These are phyloP conservation scores for Phytophthora sp. DNA, from an alignment of 352 stramenopile species.

Conservation along the genomic window DNA sequence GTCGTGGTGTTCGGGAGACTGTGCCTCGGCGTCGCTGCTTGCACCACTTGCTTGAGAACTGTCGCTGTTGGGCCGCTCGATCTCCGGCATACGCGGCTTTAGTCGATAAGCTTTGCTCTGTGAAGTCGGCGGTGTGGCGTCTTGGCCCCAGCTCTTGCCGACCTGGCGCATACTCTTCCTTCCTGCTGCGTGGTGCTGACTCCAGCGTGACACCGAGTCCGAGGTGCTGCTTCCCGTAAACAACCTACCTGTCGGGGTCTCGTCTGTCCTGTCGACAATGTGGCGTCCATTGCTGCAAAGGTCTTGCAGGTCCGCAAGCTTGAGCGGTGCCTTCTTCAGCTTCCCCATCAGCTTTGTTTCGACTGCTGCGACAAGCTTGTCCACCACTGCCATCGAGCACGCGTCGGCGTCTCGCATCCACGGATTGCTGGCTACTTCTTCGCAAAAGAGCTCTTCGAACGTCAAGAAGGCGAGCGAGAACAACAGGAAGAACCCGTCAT, in stretches of 20 bases:
- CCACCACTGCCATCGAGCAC: conserved; percentile 46
- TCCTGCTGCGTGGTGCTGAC: conserved; percentile 16
- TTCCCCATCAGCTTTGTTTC: conserved; percentile 43
- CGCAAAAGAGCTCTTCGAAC: conserved; percentile 75
- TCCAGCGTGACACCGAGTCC: conserved; percentile 30
- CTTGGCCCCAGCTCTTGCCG: conserved; percentile 22
- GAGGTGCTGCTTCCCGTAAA: conserved; percentile 3
- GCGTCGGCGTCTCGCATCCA: conserved; percentile 35
- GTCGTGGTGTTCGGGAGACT: background rate
- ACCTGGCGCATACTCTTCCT: conserved; percentile 34
- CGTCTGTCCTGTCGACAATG: conserved; percentile 27
- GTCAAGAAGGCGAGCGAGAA: conserved; percentile 68
- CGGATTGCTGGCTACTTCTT: conserved; percentile 45
- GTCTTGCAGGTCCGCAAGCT: conserved; percentile 43
- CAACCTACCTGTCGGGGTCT: background rate
- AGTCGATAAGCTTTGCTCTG: conserved; percentile 22
- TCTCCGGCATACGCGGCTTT: conserved; percentile 34
- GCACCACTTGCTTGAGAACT: conserved; percentile 24
- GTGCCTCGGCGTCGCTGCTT: conserved; percentile 22
- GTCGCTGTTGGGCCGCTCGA: conserved; percentile 14
- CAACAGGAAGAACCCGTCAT: conserved; percentile 59
- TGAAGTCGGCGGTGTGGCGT: background rate
- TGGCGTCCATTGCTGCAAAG: conserved; percentile 52
- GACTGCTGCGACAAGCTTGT: conserved; percentile 48
- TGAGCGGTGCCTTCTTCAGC: conserved; percentile 53